Conservation (phyloP, 2,329 filamentous ascomycete genomes). For the Ophiostoma triangulosporum region DNA sequence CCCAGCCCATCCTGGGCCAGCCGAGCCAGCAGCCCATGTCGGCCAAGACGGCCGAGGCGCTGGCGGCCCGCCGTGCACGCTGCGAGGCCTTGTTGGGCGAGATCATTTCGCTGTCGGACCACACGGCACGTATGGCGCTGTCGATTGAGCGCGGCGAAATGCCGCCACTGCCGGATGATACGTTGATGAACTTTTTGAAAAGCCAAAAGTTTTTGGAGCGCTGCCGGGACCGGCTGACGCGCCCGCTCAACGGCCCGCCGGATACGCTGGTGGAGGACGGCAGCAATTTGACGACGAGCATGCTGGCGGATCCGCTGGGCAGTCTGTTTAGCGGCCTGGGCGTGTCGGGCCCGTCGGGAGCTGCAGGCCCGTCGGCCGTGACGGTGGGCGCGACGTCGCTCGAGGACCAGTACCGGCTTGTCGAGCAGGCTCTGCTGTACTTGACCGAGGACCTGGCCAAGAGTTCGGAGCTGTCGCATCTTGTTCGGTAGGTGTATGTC, state of each 20-base stretch:
- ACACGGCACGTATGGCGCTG: conserved; percentile 29
- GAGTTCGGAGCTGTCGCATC: conserved; percentile 10
- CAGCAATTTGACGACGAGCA: conserved; percentile 6
- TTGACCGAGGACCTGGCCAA: conserved; percentile 13
- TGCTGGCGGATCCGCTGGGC: conserved; percentile 10
- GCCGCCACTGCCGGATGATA: conserved; percentile 13
- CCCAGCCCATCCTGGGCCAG: not conserved
- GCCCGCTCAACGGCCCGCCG: conserved; percentile 3
- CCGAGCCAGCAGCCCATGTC: conserved; percentile 7
- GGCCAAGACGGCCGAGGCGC: conserved; percentile 11
- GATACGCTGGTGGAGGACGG: conserved; percentile 5
- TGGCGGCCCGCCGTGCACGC: conserved; percentile 10
- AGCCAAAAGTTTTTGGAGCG: conserved; percentile 14
- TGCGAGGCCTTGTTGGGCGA: conserved; percentile 23
- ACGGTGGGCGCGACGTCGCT: conserved; percentile 5
- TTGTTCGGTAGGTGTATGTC: conserved; percentile 9
- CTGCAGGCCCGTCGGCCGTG: not conserved
- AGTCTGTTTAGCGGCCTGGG: conserved; percentile 11
- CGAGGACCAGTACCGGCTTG: conserved; percentile 15
- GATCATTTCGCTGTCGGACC: conserved; percentile 29
- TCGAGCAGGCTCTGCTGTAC: conserved; percentile 14
- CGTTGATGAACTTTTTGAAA: conserved; percentile 12
- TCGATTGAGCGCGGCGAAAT: conserved; percentile 17
- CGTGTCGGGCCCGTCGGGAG: not conserved
- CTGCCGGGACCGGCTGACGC: conserved; percentile 12